Conservation (phyloP, 1,139 yeast genomes). For the Sugiyamaella grinbergsii region DNA sequence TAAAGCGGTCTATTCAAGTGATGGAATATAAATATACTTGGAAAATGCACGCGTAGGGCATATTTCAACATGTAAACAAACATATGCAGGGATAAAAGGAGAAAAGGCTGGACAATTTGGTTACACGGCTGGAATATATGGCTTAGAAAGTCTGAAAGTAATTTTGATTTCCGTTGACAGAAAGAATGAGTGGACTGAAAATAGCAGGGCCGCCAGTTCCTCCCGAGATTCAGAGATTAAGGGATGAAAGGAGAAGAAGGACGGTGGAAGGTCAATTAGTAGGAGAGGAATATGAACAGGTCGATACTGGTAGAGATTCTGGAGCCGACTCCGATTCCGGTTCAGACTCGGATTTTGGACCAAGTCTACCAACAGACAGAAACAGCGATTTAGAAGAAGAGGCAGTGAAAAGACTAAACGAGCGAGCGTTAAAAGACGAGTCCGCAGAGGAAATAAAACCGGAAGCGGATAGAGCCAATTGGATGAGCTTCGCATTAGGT, state of each 20-base stretch:
- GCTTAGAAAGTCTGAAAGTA: too few relatives aligned
- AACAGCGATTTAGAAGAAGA: constrained; percentile 20
- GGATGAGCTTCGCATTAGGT: constrained; percentile 30
- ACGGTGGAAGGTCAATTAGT: background rate
- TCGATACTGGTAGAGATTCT: background rate
- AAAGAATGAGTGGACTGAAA: background rate
- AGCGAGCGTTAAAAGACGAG: constrained; percentile 11
- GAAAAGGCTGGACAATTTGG: too few relatives aligned
- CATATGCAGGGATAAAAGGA: constrained; percentile 11
- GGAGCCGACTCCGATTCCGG: constrained; percentile 10
- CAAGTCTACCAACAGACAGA: constrained; percentile 17
- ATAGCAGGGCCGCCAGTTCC: constrained; percentile 16
- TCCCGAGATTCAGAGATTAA: constrained; percentile 6
- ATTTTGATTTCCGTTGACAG: too few relatives aligned
- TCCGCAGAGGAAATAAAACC: background rate
- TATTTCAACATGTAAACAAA: constrained; percentile 9
- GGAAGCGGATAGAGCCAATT: constrained; percentile 18
- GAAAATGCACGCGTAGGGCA: background rate
- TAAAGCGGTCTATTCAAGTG: too few relatives aligned
- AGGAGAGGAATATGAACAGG: background rate
- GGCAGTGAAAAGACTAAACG: constrained; percentile 24
- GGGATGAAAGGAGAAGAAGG: constrained; percentile 5
- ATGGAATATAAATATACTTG: background rate
- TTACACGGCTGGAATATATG: too few relatives aligned
- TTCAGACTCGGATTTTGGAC: constrained; percentile 24